Evolutionary conservation across 768 basidiomycete genomes (phyloP).

Genomic region (Hirschioporus abietinus): DNA sequence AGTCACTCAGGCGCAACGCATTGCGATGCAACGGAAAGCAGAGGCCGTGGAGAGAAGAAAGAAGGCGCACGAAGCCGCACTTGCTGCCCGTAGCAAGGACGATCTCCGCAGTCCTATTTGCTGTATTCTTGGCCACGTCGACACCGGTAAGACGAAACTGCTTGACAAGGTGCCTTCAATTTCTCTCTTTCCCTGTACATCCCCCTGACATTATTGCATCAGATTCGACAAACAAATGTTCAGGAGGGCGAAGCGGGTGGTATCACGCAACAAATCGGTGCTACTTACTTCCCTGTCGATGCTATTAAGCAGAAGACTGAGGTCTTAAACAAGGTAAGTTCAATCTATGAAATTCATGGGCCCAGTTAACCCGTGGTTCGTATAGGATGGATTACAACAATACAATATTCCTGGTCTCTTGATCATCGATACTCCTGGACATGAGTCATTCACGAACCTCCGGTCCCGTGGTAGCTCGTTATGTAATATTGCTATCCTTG

Average conservation of each 20-base stretch:
- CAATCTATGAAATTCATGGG: constrained; percentile 5
- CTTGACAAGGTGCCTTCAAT: constrained; percentile 77
- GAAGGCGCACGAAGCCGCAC: constrained; percentile 77
- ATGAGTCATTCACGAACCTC: constrained; percentile 98
- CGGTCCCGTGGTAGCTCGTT: constrained; percentile 93
- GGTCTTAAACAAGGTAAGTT: constrained; percentile 78
- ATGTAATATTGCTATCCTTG: constrained; percentile 98
- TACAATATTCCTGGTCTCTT: constrained; percentile 97
- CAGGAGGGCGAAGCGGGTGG: constrained; percentile 99
- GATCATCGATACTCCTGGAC: constrained; percentile 96
- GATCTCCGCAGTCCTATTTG: constrained; percentile 94
- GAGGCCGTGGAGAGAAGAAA: constrained; percentile 78
- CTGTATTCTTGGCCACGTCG: constrained; percentile 98
- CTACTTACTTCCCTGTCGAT: constrained; percentile 96
- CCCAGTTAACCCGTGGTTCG: neutral
- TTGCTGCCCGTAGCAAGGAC: constrained; percentile 84
- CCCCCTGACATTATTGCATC: constrained; percentile 1
- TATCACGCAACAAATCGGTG: constrained; percentile 99
- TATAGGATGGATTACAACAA: constrained; percentile 74
- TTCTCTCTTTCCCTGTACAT: constrained; percentile 4
- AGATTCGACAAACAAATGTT: constrained; percentile 99
- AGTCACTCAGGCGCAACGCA: constrained; percentile 59
- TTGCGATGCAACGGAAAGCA: constrained; percentile 68
- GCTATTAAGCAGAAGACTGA: constrained; percentile 91
- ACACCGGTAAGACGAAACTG: constrained; percentile 98